Base-by-base conservation (phyloP, 306 rosid species). In the Prunus campanulata region DNA sequence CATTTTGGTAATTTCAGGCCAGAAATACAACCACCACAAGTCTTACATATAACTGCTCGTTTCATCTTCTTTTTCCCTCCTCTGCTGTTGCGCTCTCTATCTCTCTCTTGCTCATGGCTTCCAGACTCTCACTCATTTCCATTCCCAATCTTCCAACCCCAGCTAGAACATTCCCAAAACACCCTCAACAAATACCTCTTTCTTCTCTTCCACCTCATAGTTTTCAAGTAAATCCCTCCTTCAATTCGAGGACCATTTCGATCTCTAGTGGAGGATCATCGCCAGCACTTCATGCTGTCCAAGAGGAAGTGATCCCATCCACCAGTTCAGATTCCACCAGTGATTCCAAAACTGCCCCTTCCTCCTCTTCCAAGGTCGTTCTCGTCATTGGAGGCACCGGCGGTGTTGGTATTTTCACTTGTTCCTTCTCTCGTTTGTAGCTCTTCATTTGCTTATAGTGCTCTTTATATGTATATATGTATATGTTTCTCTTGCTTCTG, bases 381-480 rank as follows among this genome's bases (percentile, higher is more conserved):
- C 98, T 94, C 59, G 93, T 94, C 70, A 82, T 89, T 66, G 98
- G 98, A 55, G 98, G 89, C 65, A 75, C 97, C 0, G 98, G 98
- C 2, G 98, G 98, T 29, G 96, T 91, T 76, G 98, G 98, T 94
- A 86, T 25, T 77, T 57, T 64, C 14, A 50, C 13, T 8, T 70
- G 18, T 27, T 51, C 66, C 49, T 56, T 66, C 56, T 79, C 12
- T 49, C 68, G 67, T 78, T 51, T n/a, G 7, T 60, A 55, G 55
- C 30, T 54, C 15, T 32, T 74, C 67, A 27, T 39, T 6, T 24
- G 35, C 30, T 14, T 59, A 16, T 72, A 9, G 2, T 1, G 11
- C 0, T 55, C 24, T n/a, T 18, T 19, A n/a, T 55, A 22, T 55
- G 27, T n/a, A 2, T 56, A 24, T n/a, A 9, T 8, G 29, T 20